Evolutionary conservation across 225 moss, liverwort and hornwort species (phyloP), one percentile per base, ranked within the genome.

Genomic region (Straminergon stramineum): DNA sequence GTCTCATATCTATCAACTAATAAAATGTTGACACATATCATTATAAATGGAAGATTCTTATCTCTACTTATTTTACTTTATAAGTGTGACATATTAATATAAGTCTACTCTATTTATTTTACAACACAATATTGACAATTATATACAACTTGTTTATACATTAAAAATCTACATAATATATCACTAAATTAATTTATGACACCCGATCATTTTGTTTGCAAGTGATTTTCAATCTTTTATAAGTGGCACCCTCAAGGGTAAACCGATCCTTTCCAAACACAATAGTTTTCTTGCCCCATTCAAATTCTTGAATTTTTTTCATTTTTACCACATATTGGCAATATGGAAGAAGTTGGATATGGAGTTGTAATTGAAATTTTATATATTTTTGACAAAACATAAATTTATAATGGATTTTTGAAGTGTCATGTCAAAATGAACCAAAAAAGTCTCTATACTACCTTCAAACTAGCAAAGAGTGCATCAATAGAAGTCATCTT

Each of bases 171-270:
- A 71, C 3, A 41, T 3, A 26, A 27, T 23, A 24, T 24, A 71
- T 41, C 2, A 26, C 9, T 41, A 71, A 71, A 26, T 13, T 26
- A 8, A 15, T 41, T 8, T 5, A 41, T 15, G 15, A 26, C 15
- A 15, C 3, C 27, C n/a, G n/a, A 71, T 27, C 26, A 41, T 27
- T 41, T 71, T 15, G 2, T 71, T 71, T 4, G 13, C 4, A 2
- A 3, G 3, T 73, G 14, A 70, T 39, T 39, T 71, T 7, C 3
- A 41, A 41, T 41, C 2, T 5, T 73, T 73, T 43, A 3, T 43
- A 15, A 16, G 9, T 73, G 1, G 16, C 14, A 24, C 43, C 27
- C 7, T 1, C 0, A 27, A 39, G 1, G 3, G 2, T 16, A 14
- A 41, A 14, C 5, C 5, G 9, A 6, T 41, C 15, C 24, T 26